Evolutionary conservation across 352 stramenopile species (phyloP), one percentile per base, ranked within the genome.

Genomic region (Pythium brachiatum): DNA sequence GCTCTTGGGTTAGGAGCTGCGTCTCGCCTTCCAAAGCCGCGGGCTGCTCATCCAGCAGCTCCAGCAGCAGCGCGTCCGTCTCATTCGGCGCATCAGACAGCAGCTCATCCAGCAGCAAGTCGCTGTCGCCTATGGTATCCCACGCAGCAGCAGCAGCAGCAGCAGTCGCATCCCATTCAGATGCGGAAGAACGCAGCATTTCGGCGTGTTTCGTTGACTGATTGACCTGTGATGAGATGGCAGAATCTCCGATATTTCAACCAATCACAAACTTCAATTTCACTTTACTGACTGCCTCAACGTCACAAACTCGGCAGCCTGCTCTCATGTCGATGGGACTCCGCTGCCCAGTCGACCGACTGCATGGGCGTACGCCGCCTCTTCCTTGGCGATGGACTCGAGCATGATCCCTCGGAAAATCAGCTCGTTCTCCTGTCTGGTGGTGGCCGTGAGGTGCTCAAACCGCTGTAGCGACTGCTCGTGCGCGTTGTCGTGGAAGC

Each of bases 71-170:
- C 32, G 31, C 51, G 20, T 57, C 51, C n/a, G 31, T 20, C 18
- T 47, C 31, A 20, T 27, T 23, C 12, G 31, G 38, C 13, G 18
- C 16, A 9, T 46, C 38, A 5, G 16, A 31, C 7, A 57, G 51
- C 20, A 57, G 31, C 31, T 57, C 51, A 8, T 38, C 31, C 8
- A 57, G 41, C 31, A 57, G 51, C 51, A 31, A 27, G 48, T 55
- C 48, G 48, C 38, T 31, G 27, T 41, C 27, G 3, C 44, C 26
- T 32, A 18, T 41, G 15, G 34, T 26, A 27, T 41, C 26, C 25
- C 26, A 39, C 13, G 9, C 48, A 16, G 13, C 27, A 21, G 27
- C 16, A 46, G 15, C 13, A 20, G 38, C 13, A 5, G 16, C 13
- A 41, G 34, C 13, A 41, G 34, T 3, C 13, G 34, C 3, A 41